phyloP scores from a whole-genome alignment of 176 grass and related monocot species.

The Ananas comosus region DNA sequence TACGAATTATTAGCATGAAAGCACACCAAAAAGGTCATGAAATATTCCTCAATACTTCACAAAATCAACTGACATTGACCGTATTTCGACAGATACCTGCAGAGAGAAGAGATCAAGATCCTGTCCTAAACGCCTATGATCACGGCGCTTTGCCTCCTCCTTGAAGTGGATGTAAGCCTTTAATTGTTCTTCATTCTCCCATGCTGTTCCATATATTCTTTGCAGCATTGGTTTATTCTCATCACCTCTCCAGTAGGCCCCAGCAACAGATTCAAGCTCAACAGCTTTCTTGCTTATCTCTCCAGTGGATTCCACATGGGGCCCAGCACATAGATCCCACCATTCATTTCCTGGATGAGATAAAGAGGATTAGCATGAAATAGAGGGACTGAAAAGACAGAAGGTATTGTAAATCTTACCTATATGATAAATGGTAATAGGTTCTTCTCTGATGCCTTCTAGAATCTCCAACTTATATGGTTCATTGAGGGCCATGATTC shows the following conservation, averaged over 20 bases:
- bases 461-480: slow-evolving; percentile 93
- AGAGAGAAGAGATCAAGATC: slow-evolving; percentile 99
- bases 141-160: slow-evolving; percentile 83
- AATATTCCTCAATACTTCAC: no score
- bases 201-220: slow-evolving; percentile 96
- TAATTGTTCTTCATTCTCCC: slow-evolving; percentile 85
- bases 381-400: neutral
- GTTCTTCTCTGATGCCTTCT: slow-evolving; percentile 84
- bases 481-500: slow-evolving; percentile 72
- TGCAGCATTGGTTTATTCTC: slow-evolving; percentile 94
- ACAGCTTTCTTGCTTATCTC: slow-evolving; percentile 72
- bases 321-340: slow-evolving; percentile 99
- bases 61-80: neutral
- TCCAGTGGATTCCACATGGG: slow-evolving; percentile 90
- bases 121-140: slow-evolving; percentile 90
- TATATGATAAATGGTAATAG: slow-evolving; percentile 94
- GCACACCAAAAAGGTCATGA: no score
- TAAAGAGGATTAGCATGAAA: slow-evolving; percentile 11
- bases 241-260: slow-evolving; percentile 94
- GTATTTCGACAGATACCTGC: slow-evolving; percentile 37
- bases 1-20: no score
- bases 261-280: slow-evolving; percentile 89
- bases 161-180: slow-evolving; percentile 79
- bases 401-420: slow-evolving; percentile 27
- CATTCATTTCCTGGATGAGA: slow-evolving; percentile 74